Evolutionary conservation across 192 early-diverging fungal species (phyloP), one percentile per base, ranked within the genome.

Genomic region (Linnemannia elongata): DNA sequence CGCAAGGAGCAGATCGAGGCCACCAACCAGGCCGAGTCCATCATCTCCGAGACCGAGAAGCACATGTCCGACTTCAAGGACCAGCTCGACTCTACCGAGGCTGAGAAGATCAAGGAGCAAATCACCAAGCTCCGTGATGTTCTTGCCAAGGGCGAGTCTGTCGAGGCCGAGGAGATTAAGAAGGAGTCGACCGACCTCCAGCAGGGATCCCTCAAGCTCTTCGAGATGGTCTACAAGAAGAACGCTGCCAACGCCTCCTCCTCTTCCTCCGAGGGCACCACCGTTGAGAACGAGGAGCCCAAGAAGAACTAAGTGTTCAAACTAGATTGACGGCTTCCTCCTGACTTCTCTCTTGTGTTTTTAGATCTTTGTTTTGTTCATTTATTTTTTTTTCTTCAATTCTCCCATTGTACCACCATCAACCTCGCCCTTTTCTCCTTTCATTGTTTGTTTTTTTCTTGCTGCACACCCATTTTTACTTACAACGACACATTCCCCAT

Each of bases 221-320:
- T 99, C 85, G 96, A 99, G 93, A 93, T 97, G 94, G 96, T 97
- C 49, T 98, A 99, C 94, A 97, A 98, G 95, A 94, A 94, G 82
- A 84, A 84, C 82, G 82, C 82, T 71, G 82, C 82, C 68, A 83
- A 82, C 44, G 22, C 77, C 30, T 69, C 82, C 20, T 78, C 79
- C 22, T 69, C 82, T 27, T 83, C 82, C 35, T 75, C 82, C 77
- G 77, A 84, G 47, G 77, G 77, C 45, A 78, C 82, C 82, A 84
- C 82, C 73, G 82, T 84, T 55, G 82, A 84, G 15, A 84, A 84
- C 77, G 77, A 83, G 82, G 82, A 84, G 73, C 82, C 82, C 73
- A 84, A 84, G 82, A 84, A 84, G 82, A 84, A 79, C 77, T 78
- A 84, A 79, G 73, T 66, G 24, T 39, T 57, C 36, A 10, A 66